Conservation (phyloP, 2,329 filamentous ascomycete genomes). For the Penicillium paneum region DNA sequence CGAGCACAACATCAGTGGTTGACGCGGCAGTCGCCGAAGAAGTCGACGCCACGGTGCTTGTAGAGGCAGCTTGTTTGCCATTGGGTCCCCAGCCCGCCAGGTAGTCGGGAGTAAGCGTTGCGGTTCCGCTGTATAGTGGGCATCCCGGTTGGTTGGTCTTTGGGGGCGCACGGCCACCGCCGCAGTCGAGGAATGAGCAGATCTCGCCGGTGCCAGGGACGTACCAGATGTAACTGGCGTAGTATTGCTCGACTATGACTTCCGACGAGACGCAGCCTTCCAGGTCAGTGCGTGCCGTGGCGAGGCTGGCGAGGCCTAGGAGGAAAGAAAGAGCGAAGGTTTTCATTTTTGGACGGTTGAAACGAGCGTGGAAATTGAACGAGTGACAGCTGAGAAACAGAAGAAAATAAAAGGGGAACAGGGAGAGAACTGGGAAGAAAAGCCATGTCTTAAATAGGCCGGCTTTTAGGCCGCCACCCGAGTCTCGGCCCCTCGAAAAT, state of each 20-base stretch:
- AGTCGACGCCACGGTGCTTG: conserved; percentile 11
- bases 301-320: conserved; percentile 13
- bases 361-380: neutral
- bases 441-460: neutral
- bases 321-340: conserved; percentile 15
- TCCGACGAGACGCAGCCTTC: conserved; percentile 25
- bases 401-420: neutral
- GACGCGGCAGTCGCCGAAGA: conserved; percentile 1
- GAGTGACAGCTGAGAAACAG: neutral
- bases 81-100: conserved; percentile 23
- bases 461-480: neutral
- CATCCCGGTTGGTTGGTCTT: conserved; percentile 64
- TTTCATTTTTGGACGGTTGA: conserved; percentile 20
- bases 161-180: conserved; percentile 62
- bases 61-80: conserved; percentile 17
- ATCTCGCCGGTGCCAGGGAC: conserved; percentile 63
- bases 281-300: conserved; percentile 25
- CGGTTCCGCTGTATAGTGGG: conserved; percentile 26
- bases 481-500: neutral
- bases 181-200: conserved; percentile 64
- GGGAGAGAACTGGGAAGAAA: neutral
- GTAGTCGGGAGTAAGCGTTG: conserved; percentile 22
- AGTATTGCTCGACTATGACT: conserved; percentile 23
- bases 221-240: conserved; percentile 49
- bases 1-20: neutral